Evolutionary conservation across 2,329 filamentous ascomycete species (phyloP).

Genomic region (Botrytis elliptica): DNA sequence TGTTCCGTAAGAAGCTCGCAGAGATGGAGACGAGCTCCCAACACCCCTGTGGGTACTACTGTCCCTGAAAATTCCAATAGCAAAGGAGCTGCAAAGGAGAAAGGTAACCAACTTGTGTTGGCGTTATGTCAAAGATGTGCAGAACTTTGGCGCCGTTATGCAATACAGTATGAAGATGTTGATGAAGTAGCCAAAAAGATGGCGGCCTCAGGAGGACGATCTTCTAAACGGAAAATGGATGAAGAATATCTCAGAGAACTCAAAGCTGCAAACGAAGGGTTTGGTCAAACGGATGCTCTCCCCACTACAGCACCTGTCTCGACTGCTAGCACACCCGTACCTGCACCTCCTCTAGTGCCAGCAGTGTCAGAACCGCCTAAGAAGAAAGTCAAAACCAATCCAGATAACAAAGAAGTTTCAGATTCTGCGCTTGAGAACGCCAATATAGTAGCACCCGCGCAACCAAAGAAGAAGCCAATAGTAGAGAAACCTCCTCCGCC

Average conservation of each 20-base stretch:
- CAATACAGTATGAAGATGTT: slow-evolving; percentile 90
- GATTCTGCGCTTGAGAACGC: slow-evolving; percentile 49
- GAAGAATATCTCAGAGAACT: slow-evolving; percentile 83
- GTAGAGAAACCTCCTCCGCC: slow-evolving; percentile 61
- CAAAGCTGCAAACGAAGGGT: slow-evolving; percentile 61
- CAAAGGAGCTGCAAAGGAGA: slow-evolving; percentile 69
- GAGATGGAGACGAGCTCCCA: slow-evolving; percentile 89
- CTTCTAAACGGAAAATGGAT: slow-evolving; percentile 85
- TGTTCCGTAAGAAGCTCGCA: slow-evolving; percentile 76
- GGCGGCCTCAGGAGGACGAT: slow-evolving; percentile 72
- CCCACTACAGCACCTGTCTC: slow-evolving; percentile 26
- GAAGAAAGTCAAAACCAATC: slow-evolving; percentile 60
- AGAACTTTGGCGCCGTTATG: slow-evolving; percentile 92
- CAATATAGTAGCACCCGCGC: slow-evolving; percentile 36
- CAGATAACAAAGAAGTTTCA: slow-evolving; percentile 48
- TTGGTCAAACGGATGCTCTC: slow-evolving; percentile 45
- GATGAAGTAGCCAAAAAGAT: slow-evolving; percentile 91
- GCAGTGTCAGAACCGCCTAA: slow-evolving; percentile 54
- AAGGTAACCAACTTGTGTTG: slow-evolving; percentile 69
- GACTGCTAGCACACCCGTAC: slow-evolving; percentile 33
- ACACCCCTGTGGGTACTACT: slow-evolving; percentile 67
- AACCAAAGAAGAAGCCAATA: slow-evolving; percentile 47
- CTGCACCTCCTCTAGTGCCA: slow-evolving; percentile 28
- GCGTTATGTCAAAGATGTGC: slow-evolving; percentile 89
- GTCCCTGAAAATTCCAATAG: slow-evolving; percentile 62